phyloP scores from a whole-genome alignment of 2,329 filamentous ascomycete genomes.

The Penicillium sp. region DNA sequence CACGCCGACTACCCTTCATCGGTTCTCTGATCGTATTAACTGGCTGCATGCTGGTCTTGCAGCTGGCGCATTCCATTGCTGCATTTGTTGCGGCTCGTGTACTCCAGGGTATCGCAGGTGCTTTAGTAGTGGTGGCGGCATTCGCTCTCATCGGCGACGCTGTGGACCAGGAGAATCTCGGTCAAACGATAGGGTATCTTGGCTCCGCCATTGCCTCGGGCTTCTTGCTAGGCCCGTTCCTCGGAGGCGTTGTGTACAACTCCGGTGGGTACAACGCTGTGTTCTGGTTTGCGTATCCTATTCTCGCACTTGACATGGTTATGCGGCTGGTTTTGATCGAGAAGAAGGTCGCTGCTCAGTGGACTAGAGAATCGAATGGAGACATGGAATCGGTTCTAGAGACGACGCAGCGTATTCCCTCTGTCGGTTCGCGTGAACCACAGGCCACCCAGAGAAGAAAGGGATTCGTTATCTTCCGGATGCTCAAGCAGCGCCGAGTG shows the following conservation, averaged over 20 bases:
- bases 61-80: slow-evolving; percentile 50
- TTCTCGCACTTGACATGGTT: slow-evolving; percentile 59
- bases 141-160: slow-evolving; percentile 61
- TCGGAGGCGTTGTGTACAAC: slow-evolving; percentile 62
- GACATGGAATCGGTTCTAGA: slow-evolving; percentile 31
- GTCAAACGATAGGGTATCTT: slow-evolving; percentile 61
- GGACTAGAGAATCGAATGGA: slow-evolving; percentile 12
- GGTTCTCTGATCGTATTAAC: slow-evolving; percentile 55
- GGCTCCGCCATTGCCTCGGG: slow-evolving; percentile 59
- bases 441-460: neutral
- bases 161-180: slow-evolving; percentile 56
- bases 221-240: slow-evolving; percentile 56
- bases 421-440: neutral
- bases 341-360: slow-evolving; percentile 54
- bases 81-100: slow-evolving; percentile 55
- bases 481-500: slow-evolving; percentile 49
- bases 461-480: slow-evolving; percentile 20
- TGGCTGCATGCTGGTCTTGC: slow-evolving; percentile 57
- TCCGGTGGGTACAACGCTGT: slow-evolving; percentile 60
- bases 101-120: slow-evolving; percentile 58
- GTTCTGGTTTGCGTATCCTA: slow-evolving; percentile 56
- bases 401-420: neutral
- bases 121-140: slow-evolving; percentile 61
- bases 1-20: slow-evolving; percentile 60
- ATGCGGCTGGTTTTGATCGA: slow-evolving; percentile 64